Conservation (phyloP, 257 asterid species). For the Striga asiatica region DNA sequence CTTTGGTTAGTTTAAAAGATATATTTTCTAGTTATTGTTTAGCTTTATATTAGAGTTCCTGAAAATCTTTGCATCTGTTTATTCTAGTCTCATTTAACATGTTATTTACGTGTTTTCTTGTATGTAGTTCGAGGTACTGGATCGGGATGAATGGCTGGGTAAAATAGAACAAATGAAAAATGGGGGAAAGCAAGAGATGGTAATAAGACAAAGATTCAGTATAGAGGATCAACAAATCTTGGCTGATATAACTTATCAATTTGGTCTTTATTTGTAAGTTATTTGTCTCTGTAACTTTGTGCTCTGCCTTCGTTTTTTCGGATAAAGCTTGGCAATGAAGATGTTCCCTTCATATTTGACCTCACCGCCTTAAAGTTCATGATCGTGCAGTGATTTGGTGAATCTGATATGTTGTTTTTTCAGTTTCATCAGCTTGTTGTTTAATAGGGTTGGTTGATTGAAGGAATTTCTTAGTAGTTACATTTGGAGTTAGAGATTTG, state of each 20-base stretch:
- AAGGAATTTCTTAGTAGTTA: neutral
- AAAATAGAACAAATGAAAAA: constrained; percentile 68
- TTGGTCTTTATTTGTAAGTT: constrained; percentile 89
- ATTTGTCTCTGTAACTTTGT: neutral
- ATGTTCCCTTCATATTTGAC: neutral
- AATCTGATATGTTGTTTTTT: neutral
- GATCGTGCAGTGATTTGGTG: neutral
- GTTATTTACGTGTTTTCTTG: constrained; percentile 1
- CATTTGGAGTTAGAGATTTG: neutral
- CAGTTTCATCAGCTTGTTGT: neutral
- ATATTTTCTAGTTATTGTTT: too few species aligned
- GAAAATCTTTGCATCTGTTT: too few species aligned
- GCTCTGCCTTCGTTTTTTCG: neutral
- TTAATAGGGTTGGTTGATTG: neutral
- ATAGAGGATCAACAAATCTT: constrained; percentile 67
- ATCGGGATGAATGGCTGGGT: constrained; percentile 83
- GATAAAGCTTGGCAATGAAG: neutral
- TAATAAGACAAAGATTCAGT: constrained; percentile 60
- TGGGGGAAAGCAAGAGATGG: constrained; percentile 83
- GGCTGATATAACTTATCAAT: constrained; percentile 77
- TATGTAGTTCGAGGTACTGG: constrained; percentile 67
- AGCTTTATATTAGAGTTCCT: too few species aligned
- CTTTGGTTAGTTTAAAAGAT: too few species aligned
- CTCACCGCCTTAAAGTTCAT: neutral
- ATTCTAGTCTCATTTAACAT: constrained; percentile 4